Percentiles rank a stretch among this genome's conserved stretches.
phyloP scores from a whole-genome alignment of 805 yeast genomes.

The Pichia nakasei region DNA sequence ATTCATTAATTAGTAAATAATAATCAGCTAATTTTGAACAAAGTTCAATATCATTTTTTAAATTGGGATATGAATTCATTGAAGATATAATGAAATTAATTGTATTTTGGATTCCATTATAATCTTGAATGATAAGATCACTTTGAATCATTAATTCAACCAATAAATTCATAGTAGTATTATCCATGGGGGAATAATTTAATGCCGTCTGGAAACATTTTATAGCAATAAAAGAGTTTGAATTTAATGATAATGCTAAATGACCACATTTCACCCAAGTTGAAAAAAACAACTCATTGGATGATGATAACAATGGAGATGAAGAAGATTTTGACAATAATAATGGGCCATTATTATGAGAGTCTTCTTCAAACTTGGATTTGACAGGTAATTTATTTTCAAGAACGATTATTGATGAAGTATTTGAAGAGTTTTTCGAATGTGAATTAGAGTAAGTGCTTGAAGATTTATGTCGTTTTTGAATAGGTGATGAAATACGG shows the following conservation, averaged over 20 bases:
- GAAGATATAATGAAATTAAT: slow-evolving; percentile 33
- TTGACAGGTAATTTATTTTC: not conserved
- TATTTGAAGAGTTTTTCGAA: not conserved
- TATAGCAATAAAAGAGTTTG: slow-evolving; percentile 31
- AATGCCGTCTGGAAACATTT: slow-evolving; percentile 36
- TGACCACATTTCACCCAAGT: slow-evolving; percentile 41
- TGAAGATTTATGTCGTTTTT: not conserved
- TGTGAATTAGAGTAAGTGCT: not conserved
- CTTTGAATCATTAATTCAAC: slow-evolving; percentile 23
- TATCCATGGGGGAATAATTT: slow-evolving; percentile 32
- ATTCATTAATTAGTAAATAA: slow-evolving; percentile 37
- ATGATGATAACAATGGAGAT: too few relatives aligned
- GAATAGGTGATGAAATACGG: not conserved
- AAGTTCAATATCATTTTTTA: slow-evolving; percentile 31
- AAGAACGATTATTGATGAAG: not conserved
- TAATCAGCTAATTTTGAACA: slow-evolving; percentile 47
- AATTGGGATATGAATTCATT: slow-evolving; percentile 29
- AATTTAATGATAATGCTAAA: slow-evolving; percentile 36
- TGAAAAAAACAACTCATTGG: not conserved
- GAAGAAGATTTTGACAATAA: too few relatives aligned
- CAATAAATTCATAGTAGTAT: slow-evolving; percentile 35
- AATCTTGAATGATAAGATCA: not conserved
- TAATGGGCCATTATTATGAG: too few relatives aligned
- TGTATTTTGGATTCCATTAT: slow-evolving; percentile 20
- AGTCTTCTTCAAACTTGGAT: too few relatives aligned